Evolutionary conservation across 139 green algal species (phyloP), one percentile per base, ranked within the genome.

Genomic region (Asterochloris erici): DNA sequence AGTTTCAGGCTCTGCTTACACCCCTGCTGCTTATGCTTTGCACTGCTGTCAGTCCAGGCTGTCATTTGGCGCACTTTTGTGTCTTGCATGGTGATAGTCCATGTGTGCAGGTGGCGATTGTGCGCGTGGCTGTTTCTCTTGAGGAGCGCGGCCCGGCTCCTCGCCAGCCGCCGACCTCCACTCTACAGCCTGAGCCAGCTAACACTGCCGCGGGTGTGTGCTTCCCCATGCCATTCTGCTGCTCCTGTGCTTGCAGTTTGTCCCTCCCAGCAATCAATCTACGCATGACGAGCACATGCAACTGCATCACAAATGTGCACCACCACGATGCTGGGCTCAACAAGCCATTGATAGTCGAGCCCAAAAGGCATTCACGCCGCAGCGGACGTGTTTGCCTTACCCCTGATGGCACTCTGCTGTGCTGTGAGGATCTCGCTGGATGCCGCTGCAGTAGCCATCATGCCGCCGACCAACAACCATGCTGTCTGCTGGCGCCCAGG

Each of bases 91-190:
- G 38, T 54, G 38, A 54, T 54, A 54, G 38, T 54, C 2, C 38
- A 38, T 0, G 38, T 16, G 63, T 85, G 76, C 85, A 89, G 85
- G 68, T 89, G 0, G 85, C 83, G 9, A 75, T 69, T 0, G 38
- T 89, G 27, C 81, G 85, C 54, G 77, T 89, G 29, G 69, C 85
- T 0, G 66, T 89, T n/a, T 86, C 83, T 0, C 69, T 89, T 14
- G 85, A 89, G 47, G 85, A 89, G 68, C 78, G 68, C 17, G 85
- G 85, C 26, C 85, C 85, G 2, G 85, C 85, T 9, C 15, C n/a
- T 23, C 21, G 47, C 24, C 54, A 54, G 54, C 29, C 60, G 68
- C 60, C 76, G 6, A 54, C 38, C 6, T 54, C 38, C 38, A 54
- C 38, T 54, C 38, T 54, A 15, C 76, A 80, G 16, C 76, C 68